Conservation (phyloP, 2,329 filamentous ascomycete genomes). For the Anisogramma anomala region DNA sequence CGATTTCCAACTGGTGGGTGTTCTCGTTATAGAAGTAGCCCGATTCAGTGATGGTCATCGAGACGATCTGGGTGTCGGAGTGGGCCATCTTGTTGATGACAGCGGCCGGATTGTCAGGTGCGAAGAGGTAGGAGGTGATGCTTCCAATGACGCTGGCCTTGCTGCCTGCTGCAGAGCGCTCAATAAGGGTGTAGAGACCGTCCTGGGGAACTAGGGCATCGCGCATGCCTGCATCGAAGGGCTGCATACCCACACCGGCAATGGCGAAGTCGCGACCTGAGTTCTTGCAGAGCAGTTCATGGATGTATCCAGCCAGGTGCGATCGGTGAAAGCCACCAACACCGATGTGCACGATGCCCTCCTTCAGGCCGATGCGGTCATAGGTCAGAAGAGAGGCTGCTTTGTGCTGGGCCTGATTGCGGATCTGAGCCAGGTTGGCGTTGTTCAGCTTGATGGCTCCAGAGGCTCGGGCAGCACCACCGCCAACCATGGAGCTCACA, state of each 20-base stretch:
- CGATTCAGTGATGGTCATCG: conserved; percentile 43
- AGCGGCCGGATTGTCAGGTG: conserved; percentile 38
- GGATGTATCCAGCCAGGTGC: conserved; percentile 40
- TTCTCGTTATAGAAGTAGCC: conserved; percentile 48
- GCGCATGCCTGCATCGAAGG: conserved; percentile 39
- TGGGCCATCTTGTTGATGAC: conserved; percentile 44
- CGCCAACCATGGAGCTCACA: not conserved
- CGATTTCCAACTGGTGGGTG: conserved; percentile 38
- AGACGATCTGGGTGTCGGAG: conserved; percentile 42
- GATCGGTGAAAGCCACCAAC: conserved; percentile 44
- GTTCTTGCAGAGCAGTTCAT: conserved; percentile 36
- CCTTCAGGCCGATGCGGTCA: conserved; percentile 33
- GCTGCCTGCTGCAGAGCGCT: conserved; percentile 41
- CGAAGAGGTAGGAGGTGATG: conserved; percentile 41
- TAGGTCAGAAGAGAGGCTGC: conserved; percentile 31
- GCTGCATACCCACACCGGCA: conserved; percentile 39
- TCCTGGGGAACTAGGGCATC: conserved; percentile 37
- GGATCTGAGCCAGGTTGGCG: conserved; percentile 28
- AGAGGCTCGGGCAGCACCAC: not conserved
- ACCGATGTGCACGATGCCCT: conserved; percentile 43
- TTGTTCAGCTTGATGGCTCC: conserved; percentile 26
- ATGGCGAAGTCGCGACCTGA: conserved; percentile 36
- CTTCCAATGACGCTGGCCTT: conserved; percentile 36
- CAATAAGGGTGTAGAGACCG: conserved; percentile 41
- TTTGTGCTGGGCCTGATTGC: conserved; percentile 1